phyloP scores from a whole-genome alignment of 305 asterid genomes.

The Caryopteris hybrid region DNA sequence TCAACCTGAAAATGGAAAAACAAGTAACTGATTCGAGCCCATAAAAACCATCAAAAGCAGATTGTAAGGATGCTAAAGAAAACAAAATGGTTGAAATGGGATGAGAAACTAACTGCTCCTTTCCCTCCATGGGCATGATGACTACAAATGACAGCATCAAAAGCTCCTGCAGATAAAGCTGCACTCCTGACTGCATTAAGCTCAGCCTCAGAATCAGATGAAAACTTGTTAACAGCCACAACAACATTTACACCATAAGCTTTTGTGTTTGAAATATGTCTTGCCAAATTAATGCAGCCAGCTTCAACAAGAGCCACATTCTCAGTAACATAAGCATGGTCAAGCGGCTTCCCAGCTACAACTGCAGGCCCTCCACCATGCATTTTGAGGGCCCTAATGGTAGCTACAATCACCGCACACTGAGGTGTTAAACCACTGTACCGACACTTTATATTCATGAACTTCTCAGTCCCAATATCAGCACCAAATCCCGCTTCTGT shows the following conservation, averaged over 20 bases:
- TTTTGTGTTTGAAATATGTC: conserved; percentile 73
- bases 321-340: conserved; percentile 83
- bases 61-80: not conserved
- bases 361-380: conserved; percentile 97
- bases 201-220: conserved; percentile 91
- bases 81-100: not conserved
- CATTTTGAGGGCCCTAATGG: conserved; percentile 94
- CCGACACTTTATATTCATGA: conserved; percentile 93
- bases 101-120: conserved; percentile 78
- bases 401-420: conserved; percentile 91
- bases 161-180: conserved; percentile 88
- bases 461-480: conserved; percentile 94
- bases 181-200: conserved; percentile 68
- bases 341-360: conserved; percentile 92
- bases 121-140: conserved; percentile 98
- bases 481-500: conserved; percentile 99
- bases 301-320: conserved; percentile 88
- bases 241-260: conserved; percentile 94
- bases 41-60: not conserved
- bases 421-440: conserved; percentile 91
- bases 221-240: conserved; percentile 82
- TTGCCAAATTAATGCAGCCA: conserved; percentile 79
- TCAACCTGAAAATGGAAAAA: conserved; percentile 59
- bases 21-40: not conserved
- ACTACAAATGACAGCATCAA: conserved; percentile 85